phyloP scores from a whole-genome alignment of 2,329 filamentous ascomycete species.

The Trichoderma simmonsii region DNA sequence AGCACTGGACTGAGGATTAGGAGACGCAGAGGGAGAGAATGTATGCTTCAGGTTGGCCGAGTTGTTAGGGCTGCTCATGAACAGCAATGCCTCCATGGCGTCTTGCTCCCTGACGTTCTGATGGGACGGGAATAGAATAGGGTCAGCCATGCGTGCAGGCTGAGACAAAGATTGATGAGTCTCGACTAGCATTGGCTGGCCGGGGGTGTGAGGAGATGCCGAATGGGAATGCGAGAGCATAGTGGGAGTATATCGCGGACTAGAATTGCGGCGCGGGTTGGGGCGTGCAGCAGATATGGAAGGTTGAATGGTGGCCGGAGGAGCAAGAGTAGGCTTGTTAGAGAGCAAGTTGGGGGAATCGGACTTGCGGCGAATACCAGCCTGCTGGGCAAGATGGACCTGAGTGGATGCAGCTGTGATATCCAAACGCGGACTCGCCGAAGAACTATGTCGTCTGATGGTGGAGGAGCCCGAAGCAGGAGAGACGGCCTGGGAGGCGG shows the following conservation, averaged over 20 bases:
- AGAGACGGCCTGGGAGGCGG: constrained; percentile 66
- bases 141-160: constrained; percentile 38
- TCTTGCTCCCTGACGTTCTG: constrained; percentile 73
- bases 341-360: constrained; percentile 36
- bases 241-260: constrained; percentile 47
- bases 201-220: constrained; percentile 44
- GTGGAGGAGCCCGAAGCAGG: constrained; percentile 58
- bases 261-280: constrained; percentile 50
- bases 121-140: constrained; percentile 61
- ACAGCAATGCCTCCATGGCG: constrained; percentile 74
- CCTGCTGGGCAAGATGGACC: constrained; percentile 26
- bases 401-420: constrained; percentile 32
- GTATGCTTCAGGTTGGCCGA: constrained; percentile 59
- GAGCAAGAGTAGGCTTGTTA: constrained; percentile 44
- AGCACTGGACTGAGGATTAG: constrained; percentile 27
- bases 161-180: constrained; percentile 32
- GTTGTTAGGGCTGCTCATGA: constrained; percentile 77
- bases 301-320: constrained; percentile 54
- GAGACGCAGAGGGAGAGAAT: constrained; percentile 45
- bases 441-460: constrained; percentile 48
- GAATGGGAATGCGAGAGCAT: constrained; percentile 50
- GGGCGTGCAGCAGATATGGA: constrained; percentile 37
- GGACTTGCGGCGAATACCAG: constrained; percentile 29
- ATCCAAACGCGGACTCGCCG: constrained; percentile 52
- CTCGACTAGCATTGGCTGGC: constrained; percentile 34